Evolutionary conservation across 345 rosid genomes (phyloP).

Genomic region (Eutrema heterophyllum): DNA sequence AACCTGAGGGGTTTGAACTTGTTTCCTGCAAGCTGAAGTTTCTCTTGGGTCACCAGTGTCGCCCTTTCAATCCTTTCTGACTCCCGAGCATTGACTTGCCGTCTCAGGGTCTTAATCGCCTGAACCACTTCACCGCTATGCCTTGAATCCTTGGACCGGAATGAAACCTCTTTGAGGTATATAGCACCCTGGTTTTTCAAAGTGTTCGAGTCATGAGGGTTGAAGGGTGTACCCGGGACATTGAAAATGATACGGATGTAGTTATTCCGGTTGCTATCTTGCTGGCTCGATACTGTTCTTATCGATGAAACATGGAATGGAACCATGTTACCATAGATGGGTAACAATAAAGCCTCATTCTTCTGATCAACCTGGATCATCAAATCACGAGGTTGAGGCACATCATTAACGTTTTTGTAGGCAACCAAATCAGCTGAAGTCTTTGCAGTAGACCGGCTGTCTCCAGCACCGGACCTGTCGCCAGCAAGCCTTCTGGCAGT

Average conservation of each 20-base stretch:
- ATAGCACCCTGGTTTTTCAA: conserved; percentile 68
- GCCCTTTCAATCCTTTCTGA: conserved; percentile 94
- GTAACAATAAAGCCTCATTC: conserved; percentile 83
- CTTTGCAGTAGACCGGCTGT: conserved; percentile 51
- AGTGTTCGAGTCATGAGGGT: conserved; percentile 65
- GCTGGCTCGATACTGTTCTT: conserved; percentile 87
- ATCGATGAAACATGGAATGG: conserved; percentile 91
- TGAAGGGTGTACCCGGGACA: conserved; percentile 86
- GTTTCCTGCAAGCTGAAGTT: conserved; percentile 74
- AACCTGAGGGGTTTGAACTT: conserved; percentile 81
- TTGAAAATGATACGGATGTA: conserved; percentile 81
- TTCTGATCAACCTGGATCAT: conserved; percentile 86
- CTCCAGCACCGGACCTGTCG: conserved; percentile 53
- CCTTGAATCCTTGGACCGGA: conserved; percentile 87
- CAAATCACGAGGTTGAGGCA: conserved; percentile 65
- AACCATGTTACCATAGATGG: conserved; percentile 81
- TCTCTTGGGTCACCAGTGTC: conserved; percentile 85
- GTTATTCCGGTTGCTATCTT: conserved; percentile 73
- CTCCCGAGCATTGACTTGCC: conserved; percentile 78
- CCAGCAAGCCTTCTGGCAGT: conserved; percentile 95
- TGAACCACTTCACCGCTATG: conserved; percentile 88
- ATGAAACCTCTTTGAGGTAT: conserved; percentile 79
- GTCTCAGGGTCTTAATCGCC: conserved; percentile 67
- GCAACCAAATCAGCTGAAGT: conserved; percentile 69
- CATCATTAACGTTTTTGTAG: conserved; percentile 81